These are phyloP conservation scores for Coemansia sp. DNA, from an alignment of 371 early-diverging fungal species.

Conservation along the genomic window DNA sequence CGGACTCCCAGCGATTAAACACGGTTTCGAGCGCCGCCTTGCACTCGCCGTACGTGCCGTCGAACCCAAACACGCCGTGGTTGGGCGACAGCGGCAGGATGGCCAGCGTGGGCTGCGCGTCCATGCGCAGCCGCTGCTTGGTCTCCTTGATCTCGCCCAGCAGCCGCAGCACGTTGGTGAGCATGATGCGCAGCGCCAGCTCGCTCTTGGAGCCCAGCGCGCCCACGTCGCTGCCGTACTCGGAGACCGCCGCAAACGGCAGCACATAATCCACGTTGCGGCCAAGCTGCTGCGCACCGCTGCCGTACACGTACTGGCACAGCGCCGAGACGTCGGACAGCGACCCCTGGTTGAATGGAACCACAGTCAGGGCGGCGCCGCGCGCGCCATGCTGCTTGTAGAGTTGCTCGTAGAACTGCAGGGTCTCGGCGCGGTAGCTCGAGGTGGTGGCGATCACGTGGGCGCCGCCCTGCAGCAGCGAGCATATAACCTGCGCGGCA, in stretches of 20 bases:
- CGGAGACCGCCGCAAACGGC: constrained; percentile 95
- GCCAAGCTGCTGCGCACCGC: constrained; percentile 74
- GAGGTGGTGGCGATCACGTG: constrained; percentile 92
- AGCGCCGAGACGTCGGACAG: constrained; percentile 78
- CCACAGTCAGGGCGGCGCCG: constrained; percentile 85
- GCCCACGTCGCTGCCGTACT: constrained; percentile 86
- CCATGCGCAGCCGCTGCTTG: constrained; percentile 71
- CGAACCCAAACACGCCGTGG: constrained; percentile 92
- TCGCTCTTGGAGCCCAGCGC: constrained; percentile 85
- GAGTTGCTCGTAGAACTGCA: constrained; percentile 86
- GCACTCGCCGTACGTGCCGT: constrained; percentile 93
- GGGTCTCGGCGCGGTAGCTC: constrained; percentile 75
- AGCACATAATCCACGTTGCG: constrained; percentile 94
- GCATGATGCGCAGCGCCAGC: constrained; percentile 70
- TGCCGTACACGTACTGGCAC: constrained; percentile 82
- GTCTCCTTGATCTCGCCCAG: constrained; percentile 79
- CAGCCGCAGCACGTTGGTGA: constrained; percentile 56
- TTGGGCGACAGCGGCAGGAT: constrained; percentile 93
- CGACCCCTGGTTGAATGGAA: constrained; percentile 95
- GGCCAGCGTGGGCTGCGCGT: constrained; percentile 87
- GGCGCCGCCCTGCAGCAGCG: constrained; percentile 88
- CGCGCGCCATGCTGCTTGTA: constrained; percentile 87
- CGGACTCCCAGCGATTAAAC: constrained; percentile 90
- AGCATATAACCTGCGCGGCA: constrained; percentile 84
- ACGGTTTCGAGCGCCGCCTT: constrained; percentile 91